Evolutionary conservation across 305 asterid species (phyloP), one percentile per base, ranked within the genome.

Genomic region (Stenogyne calaminthoides): DNA sequence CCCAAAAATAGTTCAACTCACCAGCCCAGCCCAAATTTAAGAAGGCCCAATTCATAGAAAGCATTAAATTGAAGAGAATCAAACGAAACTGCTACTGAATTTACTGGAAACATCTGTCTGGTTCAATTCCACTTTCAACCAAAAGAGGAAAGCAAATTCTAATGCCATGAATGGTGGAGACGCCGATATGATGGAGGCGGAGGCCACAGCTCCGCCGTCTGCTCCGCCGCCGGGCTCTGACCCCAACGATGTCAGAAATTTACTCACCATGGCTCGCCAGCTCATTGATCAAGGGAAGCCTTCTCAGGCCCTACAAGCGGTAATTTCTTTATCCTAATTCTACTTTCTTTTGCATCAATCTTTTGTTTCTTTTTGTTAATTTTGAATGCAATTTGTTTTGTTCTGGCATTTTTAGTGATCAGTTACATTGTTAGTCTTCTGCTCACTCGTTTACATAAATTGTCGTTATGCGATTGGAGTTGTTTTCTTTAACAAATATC

Each of bases 281-380:
- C 86, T 90, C 68, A 67, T 92, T 78, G 77, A 82, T 81, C 89
- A 92, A 74, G 88, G 87, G 76, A 84, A 83, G 76, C 96, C 98
- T 67, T 84, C 96, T 64, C 92, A 92, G 76, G 96, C 98, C 34
- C 92, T 92, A 58, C 95, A 92, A 70, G 95, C 86, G 88, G 97
- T 91, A 82, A 82, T 3, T 9, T 68, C 19, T 75, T 55, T n/a
- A 6, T 4, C 52, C 44, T 47, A 12, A 34, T n/a, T 40, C 32
- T 42, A 19, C 62, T 59, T 64, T 29, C 34, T 2, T 70, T 15
- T 57, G n/a, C 19, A 54, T 55, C 10, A 29, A 19, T 68, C 11
- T 27, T 27, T 10, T 44, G 44, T 52, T 72, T 19, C 14, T 9
- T 8, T 69, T 37, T 40, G 54, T 68, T 69, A 16, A 32, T 71